Conservation (phyloP, 352 stramenopile species). For the Phytophthora pluvialis region DNA sequence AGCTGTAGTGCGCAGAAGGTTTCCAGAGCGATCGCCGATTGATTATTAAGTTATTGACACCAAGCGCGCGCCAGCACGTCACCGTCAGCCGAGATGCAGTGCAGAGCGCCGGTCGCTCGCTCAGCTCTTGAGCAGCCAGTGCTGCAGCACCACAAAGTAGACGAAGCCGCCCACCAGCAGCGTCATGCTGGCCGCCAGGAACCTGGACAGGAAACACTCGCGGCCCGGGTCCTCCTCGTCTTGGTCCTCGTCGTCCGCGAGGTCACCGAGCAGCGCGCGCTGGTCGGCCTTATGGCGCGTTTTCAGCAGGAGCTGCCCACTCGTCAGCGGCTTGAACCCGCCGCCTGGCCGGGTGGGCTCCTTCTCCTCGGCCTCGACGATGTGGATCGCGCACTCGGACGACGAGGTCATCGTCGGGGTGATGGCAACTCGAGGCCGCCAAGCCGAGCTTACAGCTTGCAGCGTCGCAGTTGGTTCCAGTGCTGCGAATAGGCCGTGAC, state of each 20-base stretch:
- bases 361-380: constrained; percentile 12
- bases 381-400: constrained; percentile 23
- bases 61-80: constrained; percentile 16
- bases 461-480: background rate
- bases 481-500: background rate
- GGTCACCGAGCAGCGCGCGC: constrained; percentile 12
- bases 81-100: constrained; percentile 17
- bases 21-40: constrained; percentile 13
- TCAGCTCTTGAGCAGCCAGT: constrained; percentile 12
- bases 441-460: background rate
- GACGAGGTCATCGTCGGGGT: constrained; percentile 13
- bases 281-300: constrained; percentile 15
- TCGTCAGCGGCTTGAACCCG: constrained; percentile 32
- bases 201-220: constrained; percentile 59
- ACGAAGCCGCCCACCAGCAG: constrained; percentile 52
- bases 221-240: constrained; percentile 26
- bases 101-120: background rate
- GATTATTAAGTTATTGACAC: constrained; percentile 29
- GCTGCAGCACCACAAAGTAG: constrained; percentile 49
- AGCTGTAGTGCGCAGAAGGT: constrained; percentile 28
- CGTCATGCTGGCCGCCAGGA: constrained; percentile 45
- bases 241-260: constrained; percentile 12
- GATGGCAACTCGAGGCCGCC: background rate
- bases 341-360: background rate
- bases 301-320: constrained; percentile 33